Percentiles rank a stretch among this genome's conserved stretches.
These are phyloP conservation scores for Escallonia herrerae DNA, from an alignment of 129 eudicot genomes.

Conservation along the genomic window DNA sequence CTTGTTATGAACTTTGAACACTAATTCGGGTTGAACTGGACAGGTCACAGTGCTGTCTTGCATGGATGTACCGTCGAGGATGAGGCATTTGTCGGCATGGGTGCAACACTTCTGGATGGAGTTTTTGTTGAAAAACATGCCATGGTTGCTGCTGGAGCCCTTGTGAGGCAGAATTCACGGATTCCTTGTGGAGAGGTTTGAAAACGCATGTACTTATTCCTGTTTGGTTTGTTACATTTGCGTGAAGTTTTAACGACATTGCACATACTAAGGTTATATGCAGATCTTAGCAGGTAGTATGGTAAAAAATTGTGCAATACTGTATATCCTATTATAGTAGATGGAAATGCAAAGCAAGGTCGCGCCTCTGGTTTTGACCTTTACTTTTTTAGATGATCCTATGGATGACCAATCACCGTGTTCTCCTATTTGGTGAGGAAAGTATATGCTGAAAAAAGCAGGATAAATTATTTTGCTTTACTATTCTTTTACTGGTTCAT, in stretches of 20 bases:
- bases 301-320: no score
- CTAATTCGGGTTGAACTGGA: slow-evolving; percentile 13
- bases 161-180: slow-evolving; percentile 77
- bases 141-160: slow-evolving; percentile 97
- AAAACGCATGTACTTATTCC: background rate
- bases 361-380: no score
- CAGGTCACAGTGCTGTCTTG: slow-evolving; percentile 89
- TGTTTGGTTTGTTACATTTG: no score
- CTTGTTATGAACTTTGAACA: slow-evolving; percentile 1
- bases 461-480: no score
- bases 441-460: no score
- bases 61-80: slow-evolving; percentile 92
- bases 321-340: no score
- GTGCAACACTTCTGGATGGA: slow-evolving; percentile 91
- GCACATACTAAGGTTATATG: no score
- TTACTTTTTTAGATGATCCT: no score
- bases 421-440: background rate
- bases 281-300: no score
- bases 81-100: slow-evolving; percentile 93
- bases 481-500: no score
- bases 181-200: slow-evolving; percentile 87
- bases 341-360: no score
- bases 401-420: background rate
- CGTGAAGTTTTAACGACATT: no score
- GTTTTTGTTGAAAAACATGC: slow-evolving; percentile 73